These are phyloP conservation scores for Phytophthora pinifolia DNA, from an alignment of 352 stramenopile species.

Conservation along the genomic window DNA sequence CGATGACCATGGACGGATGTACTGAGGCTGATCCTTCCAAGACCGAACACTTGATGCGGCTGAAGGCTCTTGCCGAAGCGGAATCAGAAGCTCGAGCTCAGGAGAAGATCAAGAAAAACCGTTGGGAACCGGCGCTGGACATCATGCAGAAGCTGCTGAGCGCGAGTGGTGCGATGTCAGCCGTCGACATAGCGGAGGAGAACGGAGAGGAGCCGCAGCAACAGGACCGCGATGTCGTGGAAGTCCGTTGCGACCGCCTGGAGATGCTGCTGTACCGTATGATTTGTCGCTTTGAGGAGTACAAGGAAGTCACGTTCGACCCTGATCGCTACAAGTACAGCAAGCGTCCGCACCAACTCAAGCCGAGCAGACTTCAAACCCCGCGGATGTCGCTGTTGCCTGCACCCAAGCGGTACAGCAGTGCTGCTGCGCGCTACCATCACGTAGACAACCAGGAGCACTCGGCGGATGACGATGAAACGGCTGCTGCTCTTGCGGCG, in stretches of 20 bases:
- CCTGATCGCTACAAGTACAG: slow-evolving; percentile 35
- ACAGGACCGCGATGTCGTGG: slow-evolving; percentile 38
- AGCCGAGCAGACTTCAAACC: slow-evolving; percentile 40
- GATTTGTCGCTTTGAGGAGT: slow-evolving; percentile 86
- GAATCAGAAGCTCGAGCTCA: slow-evolving; percentile 24
- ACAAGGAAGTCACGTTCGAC: slow-evolving; percentile 68
- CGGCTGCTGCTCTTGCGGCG: slow-evolving; percentile 17
- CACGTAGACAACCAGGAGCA: slow-evolving; percentile 46
- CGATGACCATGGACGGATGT: slow-evolving; percentile 14
- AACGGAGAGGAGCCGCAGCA: slow-evolving; percentile 29
- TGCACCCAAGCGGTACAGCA: slow-evolving; percentile 46
- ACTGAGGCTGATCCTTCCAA: slow-evolving; percentile 21
- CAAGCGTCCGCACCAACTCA: slow-evolving; percentile 18
- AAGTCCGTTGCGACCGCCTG: slow-evolving; percentile 64
- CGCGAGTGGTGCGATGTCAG: slow-evolving; percentile 52
- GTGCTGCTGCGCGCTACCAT: slow-evolving; percentile 33
- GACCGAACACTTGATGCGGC: slow-evolving; percentile 23
- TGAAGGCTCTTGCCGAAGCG: slow-evolving; percentile 27
- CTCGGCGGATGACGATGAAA: slow-evolving; percentile 30
- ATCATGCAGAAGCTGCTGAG: slow-evolving; percentile 77
- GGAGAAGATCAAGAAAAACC: slow-evolving; percentile 53
- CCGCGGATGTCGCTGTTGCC: slow-evolving; percentile 44
- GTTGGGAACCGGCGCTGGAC: slow-evolving; percentile 77
- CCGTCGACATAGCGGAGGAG: slow-evolving; percentile 38
- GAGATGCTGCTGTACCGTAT: slow-evolving; percentile 87